Conservation (phyloP, 1,139 yeast genomes). For the Yamadazyma diddensiae region DNA sequence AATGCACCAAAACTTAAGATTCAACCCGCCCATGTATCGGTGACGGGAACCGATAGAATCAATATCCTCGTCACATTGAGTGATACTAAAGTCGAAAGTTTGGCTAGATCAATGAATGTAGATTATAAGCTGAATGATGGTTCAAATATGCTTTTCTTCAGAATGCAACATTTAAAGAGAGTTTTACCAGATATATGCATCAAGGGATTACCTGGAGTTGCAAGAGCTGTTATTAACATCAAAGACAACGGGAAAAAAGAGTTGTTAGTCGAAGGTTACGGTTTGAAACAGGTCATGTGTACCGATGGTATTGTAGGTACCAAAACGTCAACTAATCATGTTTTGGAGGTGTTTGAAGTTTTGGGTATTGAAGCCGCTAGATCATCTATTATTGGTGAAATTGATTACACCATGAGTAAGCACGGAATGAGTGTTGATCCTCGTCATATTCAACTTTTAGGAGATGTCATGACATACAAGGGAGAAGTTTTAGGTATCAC, state of each 20-base stretch:
- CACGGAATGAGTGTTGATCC: slow-evolving; percentile 99
- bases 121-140: slow-evolving; percentile 30
- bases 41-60: slow-evolving; percentile 65
- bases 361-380: slow-evolving; percentile 98
- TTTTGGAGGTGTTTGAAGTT: slow-evolving; percentile 83
- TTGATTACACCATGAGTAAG: slow-evolving; percentile 96
- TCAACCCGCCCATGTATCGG: slow-evolving; percentile 65
- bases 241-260: slow-evolving; percentile 85
- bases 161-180: slow-evolving; percentile 87
- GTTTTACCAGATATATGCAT: slow-evolving; percentile 84
- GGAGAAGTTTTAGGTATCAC: slow-evolving; percentile 98
- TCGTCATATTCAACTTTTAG: slow-evolving; percentile 94
- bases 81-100: slow-evolving; percentile 47
- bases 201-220: slow-evolving; percentile 85
- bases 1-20: slow-evolving; percentile 90
- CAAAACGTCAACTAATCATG: slow-evolving; percentile 86
- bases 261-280: slow-evolving; percentile 95
- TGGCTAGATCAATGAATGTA: slow-evolving; percentile 21
- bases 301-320: slow-evolving; percentile 95
- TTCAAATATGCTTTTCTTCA: slow-evolving; percentile 69
- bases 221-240: slow-evolving; percentile 95
- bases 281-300: slow-evolving; percentile 92
- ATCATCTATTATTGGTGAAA: slow-evolving; percentile 86
- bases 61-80: slow-evolving; percentile 67
- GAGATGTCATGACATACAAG: slow-evolving; percentile 98